Percentiles rank a stretch among this genome's conserved stretches.
Evolutionary conservation across 495 filamentous ascomycete species (phyloP).

Genomic region (Evansstolkia leycettana): DNA sequence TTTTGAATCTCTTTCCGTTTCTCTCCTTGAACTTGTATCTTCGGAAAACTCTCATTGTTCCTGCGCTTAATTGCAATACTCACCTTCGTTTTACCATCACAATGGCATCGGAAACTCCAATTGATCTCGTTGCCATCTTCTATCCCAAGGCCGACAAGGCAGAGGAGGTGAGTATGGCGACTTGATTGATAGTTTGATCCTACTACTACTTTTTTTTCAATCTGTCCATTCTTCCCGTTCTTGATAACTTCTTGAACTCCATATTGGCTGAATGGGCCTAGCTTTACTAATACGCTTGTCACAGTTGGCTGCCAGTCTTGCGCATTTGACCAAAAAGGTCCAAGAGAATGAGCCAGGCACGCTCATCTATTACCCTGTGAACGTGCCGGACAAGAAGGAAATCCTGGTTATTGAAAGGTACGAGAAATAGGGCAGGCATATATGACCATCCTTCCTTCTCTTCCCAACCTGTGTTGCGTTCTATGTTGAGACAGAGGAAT

Average conservation of each 20-base stretch:
- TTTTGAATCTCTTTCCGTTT: too few species aligned
- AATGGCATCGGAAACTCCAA: constrained; percentile 4
- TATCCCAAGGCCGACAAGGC: constrained; percentile 21
- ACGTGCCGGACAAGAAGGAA: constrained; percentile 15
- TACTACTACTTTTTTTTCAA: constrained; percentile 1
- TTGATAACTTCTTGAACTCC: too few species aligned
- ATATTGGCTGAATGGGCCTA: too few species aligned
- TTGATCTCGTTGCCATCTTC: constrained; percentile 19
- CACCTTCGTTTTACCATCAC: neutral
- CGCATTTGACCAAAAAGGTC: constrained; percentile 15
- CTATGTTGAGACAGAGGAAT: too few species aligned
- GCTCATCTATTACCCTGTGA: constrained; percentile 19
- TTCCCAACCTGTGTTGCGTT: too few species aligned
- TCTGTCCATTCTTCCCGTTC: too few species aligned
- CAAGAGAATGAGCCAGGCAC: constrained; percentile 22
- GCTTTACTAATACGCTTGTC: neutral
- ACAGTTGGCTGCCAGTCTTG: constrained; percentile 13
- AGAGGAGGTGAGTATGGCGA: constrained; percentile 14
- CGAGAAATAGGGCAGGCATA: neutral
- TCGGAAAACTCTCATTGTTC: too few species aligned
- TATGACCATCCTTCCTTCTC: too few species aligned
- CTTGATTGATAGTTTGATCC: neutral
- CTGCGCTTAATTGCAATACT: too few species aligned
- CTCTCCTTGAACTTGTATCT: too few species aligned
- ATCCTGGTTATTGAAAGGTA: constrained; percentile 24